Base-by-base conservation (phyloP, 371 early-diverging fungal species). In the Circinella minor region DNA sequence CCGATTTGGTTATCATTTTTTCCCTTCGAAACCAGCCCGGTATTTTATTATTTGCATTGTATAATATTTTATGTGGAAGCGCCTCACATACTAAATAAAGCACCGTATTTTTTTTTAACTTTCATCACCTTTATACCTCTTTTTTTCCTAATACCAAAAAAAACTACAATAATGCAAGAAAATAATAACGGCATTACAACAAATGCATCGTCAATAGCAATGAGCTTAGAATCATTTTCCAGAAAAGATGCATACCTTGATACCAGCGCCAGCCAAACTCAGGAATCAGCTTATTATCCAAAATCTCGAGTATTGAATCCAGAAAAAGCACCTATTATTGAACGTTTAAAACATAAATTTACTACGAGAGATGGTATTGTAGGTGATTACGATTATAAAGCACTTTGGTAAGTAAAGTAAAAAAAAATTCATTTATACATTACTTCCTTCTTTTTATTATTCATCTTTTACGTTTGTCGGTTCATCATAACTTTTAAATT, bases 351-450 rank as follows among this genome's bases (percentile, higher is more conserved):
- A 27, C 57, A 57, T 57, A 61, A 64, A 36, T 54, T 69, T 9
- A 63, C 64, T 20, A 55, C 64, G 0, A 39, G 11, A 18, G 59
- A 64, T 36, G 64, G 64, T 18, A 77, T 76, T 77, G 61, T 77
- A 34, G 80, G 77, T 27, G 66, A 77, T 51, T 78, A 78, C 37
- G 75, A 78, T 59, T 78, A 78, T 46, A 43, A 39, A 17, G 73
- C 73, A 3, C 71, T 78, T 13, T 78, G 78, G 71, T 74, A 68
- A 57, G 15, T 51, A 13, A 2, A 27, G 27, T 27, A 27, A 27
- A 27, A 27, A 27, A 27, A 1, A 27, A 27, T 27, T 27, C 27
- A 27, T 27, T 27, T 27, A 27, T 2, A 27, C 27, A 27, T 27
- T 27, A 27, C 27, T 27, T 27, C 27, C 27, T 27, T 27, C 27